Percentiles rank a stretch among this genome's conserved stretches.
Evolutionary conservation across 2,329 filamentous ascomycete genomes (phyloP).

Genomic region (Calonectria crousiana): DNA sequence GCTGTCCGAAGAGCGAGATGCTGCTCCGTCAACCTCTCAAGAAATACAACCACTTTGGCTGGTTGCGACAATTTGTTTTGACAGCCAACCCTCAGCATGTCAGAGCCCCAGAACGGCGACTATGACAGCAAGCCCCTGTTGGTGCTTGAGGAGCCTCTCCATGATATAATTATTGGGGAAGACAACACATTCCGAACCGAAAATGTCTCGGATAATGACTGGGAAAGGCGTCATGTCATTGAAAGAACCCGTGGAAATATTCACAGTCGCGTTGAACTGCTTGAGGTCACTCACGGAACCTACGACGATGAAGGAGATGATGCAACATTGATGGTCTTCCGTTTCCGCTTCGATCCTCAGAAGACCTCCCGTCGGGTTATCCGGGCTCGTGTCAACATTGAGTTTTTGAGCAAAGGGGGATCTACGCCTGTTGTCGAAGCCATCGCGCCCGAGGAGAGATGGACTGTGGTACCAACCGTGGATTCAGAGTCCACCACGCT

Average conservation of each 20-base stretch:
- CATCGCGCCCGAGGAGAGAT: slow-evolving; percentile 24
- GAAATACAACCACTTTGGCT: no score
- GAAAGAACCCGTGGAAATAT: slow-evolving; percentile 15
- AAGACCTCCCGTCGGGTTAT: slow-evolving; percentile 14
- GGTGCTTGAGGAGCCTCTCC: not conserved
- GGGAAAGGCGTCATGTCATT: slow-evolving; percentile 27
- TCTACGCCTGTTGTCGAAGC: slow-evolving; percentile 10
- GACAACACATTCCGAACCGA: slow-evolving; percentile 14
- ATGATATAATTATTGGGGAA: not conserved
- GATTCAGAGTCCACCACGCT: slow-evolving; percentile 13
- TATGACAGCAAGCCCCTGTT: not conserved
- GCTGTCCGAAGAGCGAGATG: no score
- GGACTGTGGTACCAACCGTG: slow-evolving; percentile 17
- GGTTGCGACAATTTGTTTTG: no score
- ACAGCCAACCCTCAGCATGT: not conserved
- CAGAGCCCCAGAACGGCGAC: not conserved
- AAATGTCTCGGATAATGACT: slow-evolving; percentile 17
- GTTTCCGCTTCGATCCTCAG: slow-evolving; percentile 21
- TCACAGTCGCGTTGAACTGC: slow-evolving; percentile 20
- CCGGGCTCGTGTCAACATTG: slow-evolving; percentile 14
- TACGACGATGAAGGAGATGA: slow-evolving; percentile 17
- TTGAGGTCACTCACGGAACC: slow-evolving; percentile 18
- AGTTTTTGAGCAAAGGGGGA: slow-evolving; percentile 1
- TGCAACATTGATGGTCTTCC: slow-evolving; percentile 22
- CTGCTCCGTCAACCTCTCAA: no score